Percentiles rank a stretch among this genome's conserved stretches.
Conservation (phyloP, 2,329 filamentous ascomycete species). For the Nemania bipapillata region DNA sequence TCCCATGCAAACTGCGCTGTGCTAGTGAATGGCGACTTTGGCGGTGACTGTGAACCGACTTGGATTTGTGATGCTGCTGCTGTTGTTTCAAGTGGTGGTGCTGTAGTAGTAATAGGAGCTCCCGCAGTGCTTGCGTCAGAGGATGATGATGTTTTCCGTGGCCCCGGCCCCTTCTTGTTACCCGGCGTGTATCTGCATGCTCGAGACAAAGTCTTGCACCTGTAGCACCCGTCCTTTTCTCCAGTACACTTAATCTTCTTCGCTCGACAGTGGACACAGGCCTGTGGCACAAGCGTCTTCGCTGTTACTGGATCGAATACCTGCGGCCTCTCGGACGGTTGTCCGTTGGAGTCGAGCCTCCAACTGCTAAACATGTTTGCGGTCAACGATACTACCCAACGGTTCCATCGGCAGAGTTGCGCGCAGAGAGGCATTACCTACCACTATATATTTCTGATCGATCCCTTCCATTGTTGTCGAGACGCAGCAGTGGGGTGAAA, state of each 20-base stretch:
- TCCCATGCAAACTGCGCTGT: neutral
- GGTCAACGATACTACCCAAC: neutral
- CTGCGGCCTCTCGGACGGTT: neutral
- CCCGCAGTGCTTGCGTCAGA: neutral
- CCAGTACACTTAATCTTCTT: neutral
- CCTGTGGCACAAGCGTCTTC: neutral
- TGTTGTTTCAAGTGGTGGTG: neutral
- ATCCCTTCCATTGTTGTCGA: neutral
- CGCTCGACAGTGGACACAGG: neutral
- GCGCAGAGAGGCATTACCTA: neutral
- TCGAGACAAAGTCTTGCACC: neutral
- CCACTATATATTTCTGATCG: neutral
- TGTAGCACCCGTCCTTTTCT: neutral
- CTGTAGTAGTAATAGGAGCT: neutral
- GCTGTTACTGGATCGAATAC: neutral
- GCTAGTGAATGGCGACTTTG: neutral
- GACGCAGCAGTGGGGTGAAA: neutral
- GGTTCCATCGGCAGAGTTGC: neutral
- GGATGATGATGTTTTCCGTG: neutral
- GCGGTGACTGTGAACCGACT: neutral
- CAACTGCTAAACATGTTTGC: constrained; percentile 1
- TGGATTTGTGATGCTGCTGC: neutral
- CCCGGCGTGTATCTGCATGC: neutral
- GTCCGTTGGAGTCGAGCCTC: neutral
- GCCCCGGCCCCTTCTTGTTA: neutral